Evolutionary conservation across 129 eudicot genomes (phyloP).

Genomic region (Scalesia atractyloides): DNA sequence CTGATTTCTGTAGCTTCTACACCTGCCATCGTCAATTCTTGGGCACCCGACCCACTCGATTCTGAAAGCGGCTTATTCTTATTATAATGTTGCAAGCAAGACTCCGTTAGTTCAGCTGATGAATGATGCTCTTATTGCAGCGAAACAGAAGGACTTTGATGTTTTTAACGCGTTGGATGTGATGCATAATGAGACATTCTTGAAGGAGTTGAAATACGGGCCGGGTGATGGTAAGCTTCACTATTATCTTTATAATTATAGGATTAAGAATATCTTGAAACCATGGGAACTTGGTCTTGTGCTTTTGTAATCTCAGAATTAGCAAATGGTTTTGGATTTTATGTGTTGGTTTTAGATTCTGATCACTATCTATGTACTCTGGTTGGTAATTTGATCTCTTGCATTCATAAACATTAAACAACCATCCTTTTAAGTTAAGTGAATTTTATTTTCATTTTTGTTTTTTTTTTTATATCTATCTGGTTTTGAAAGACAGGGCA

Average conservation of each 20-base stretch:
- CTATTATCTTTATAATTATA: conserved; percentile 47
- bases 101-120: conserved; percentile 60
- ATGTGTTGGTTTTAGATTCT: conserved; percentile 17
- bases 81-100: conserved; percentile 53
- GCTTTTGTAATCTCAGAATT: conserved; percentile 37
- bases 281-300: conserved; percentile 57
- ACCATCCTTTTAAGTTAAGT: neutral
- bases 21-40: conserved; percentile 59
- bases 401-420: conserved; percentile 25
- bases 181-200: conserved; percentile 48
- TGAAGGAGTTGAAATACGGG: conserved; percentile 55
- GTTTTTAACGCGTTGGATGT: conserved; percentile 66
- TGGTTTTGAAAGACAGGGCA: conserved; percentile 16
- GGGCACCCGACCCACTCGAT: conserved; percentile 51
- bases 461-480: neutral
- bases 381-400: conserved; percentile 21
- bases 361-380: conserved; percentile 20
- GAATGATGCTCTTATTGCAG: conserved; percentile 61
- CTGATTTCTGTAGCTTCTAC: conserved; percentile 63
- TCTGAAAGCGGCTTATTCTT: conserved; percentile 62
- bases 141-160: conserved; percentile 56
- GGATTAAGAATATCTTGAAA: conserved; percentile 35
- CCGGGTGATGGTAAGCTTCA: conserved; percentile 56
- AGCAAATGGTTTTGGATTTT: conserved; percentile 18
- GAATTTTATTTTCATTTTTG: conserved; percentile 9